phyloP scores from a whole-genome alignment of 768 basidiomycete genomes.

The Lactarius psammicola region DNA sequence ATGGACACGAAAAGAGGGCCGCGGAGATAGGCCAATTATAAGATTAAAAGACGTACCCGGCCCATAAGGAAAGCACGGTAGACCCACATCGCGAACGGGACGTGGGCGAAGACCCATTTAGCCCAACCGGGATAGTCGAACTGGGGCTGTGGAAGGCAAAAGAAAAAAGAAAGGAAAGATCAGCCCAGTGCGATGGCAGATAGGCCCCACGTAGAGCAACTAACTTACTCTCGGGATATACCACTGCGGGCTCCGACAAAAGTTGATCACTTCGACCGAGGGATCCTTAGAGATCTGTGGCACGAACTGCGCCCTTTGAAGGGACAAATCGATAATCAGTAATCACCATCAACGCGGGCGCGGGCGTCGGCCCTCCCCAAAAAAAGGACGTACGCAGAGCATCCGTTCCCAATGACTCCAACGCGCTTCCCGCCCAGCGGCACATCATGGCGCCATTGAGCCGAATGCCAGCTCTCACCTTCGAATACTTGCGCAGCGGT shows the following conservation, averaged over 20 bases:
- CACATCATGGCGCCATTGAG: conserved; percentile 54
- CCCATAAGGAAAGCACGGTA: conserved; percentile 51
- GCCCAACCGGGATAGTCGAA: conserved; percentile 43
- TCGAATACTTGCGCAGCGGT: conserved; percentile 39
- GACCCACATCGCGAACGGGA: conserved; percentile 49
- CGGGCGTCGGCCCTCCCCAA: background rate
- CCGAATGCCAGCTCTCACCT: conserved; percentile 55
- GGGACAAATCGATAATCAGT: conserved; percentile 10
- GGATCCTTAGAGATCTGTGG: conserved; percentile 51
- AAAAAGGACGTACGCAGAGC: conserved; percentile 45
- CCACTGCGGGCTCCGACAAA: conserved; percentile 59
- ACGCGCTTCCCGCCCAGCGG: conserved; percentile 51
- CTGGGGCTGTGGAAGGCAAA: conserved; percentile 36
- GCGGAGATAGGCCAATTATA: background rate
- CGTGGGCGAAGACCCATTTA: conserved; percentile 54
- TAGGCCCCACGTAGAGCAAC: conserved; percentile 1
- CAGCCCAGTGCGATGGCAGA: background rate
- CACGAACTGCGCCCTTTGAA: conserved; percentile 55
- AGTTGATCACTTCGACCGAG: conserved; percentile 52
- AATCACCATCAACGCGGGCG: background rate
- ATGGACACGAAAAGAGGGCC: background rate
- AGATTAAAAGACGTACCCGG: conserved; percentile 32
- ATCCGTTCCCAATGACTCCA: conserved; percentile 64
- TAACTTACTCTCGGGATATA: conserved; percentile 49
- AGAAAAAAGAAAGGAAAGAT: too few relatives aligned